A percentile compares a stretch with the other conserved stretches of the same genome.
Conservation (phyloP, 331 rosid species). For the Quercus tomentella region DNA sequence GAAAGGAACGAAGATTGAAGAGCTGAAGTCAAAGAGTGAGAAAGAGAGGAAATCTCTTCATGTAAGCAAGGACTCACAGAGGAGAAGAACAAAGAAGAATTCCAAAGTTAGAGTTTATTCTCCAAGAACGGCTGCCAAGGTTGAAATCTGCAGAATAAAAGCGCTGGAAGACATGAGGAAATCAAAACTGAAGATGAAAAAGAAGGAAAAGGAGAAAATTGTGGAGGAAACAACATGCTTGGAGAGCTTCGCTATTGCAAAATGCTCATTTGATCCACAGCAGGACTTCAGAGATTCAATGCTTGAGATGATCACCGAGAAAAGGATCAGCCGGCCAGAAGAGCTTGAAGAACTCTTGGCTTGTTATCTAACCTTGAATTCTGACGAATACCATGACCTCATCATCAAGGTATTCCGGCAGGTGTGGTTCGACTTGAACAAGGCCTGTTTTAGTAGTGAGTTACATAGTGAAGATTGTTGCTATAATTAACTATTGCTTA, state of each 20-base stretch:
- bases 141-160: slow-evolving; percentile 65
- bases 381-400: slow-evolving; percentile 76
- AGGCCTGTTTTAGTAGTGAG: slow-evolving; percentile 30
- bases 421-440: slow-evolving; percentile 80
- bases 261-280: slow-evolving; percentile 63
- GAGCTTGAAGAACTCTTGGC: slow-evolving; percentile 88
- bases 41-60: slow-evolving; percentile 48
- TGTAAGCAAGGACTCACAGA: slow-evolving; percentile 55
- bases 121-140: slow-evolving; percentile 64
- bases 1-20: slow-evolving; percentile 41
- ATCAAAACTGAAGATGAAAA: slow-evolving; percentile 52
- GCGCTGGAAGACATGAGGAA: slow-evolving; percentile 71
- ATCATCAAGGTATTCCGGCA: slow-evolving; percentile 81
- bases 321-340: slow-evolving; percentile 47
- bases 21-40: slow-evolving; percentile 43
- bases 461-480: slow-evolving; percentile 21
- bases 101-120: slow-evolving; percentile 52
- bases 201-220: slow-evolving; percentile 32
- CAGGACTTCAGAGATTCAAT: slow-evolving; percentile 93
- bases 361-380: slow-evolving; percentile 80
- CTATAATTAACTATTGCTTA: slow-evolving; percentile 25
- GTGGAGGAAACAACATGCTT: slow-evolving; percentile 38
- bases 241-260: slow-evolving; percentile 80
- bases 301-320: slow-evolving; percentile 87
- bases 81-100: slow-evolving; percentile 45